Base-by-base conservation (phyloP, 2,329 filamentous ascomycete species). In the Stagonosporopsis chrysanthemi region DNA sequence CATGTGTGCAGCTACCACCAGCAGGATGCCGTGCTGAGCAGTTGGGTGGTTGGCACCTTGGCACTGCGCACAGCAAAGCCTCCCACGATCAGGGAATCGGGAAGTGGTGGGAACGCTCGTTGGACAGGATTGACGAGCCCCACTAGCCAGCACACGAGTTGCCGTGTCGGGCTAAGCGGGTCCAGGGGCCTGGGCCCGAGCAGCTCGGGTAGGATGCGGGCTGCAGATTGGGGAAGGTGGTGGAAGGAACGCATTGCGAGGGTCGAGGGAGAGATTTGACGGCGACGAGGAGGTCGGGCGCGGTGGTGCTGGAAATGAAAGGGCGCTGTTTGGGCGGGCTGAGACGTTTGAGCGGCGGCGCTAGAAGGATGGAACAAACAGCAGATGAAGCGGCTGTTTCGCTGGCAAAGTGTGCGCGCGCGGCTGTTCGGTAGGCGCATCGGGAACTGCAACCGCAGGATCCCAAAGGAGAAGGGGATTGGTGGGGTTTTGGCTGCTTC, bases 341-440 rank as follows among this genome's bases (percentile, higher is more conserved):
- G 29, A 22, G 47, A 38, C 39, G 54, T 48, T 33, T 44, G 54
- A 40, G 24, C 35, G 12, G 5, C 17, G 31, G 17, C 43, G 43
- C 54, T 52, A 57, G 29, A 39, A 33, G 48, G 17, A 15, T 33
- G 54, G 41, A 26, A 52, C 9, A 48, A 39, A 47, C 31, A 47
- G 36, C 47, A 38, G 48, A 52, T 40, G 23, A 14, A 48, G 11
- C 44, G 36, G 54, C 31, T 31, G 54, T 57, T 57, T 57, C 48
- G 48, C 31, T 24, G 43, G 12, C 28, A 38, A 14, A 29, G 38
- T 7, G 47, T 23, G 53, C 29, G 53, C 29, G 53, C 36, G 53
- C 46, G 41, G 46, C 53, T 51, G 53, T 51, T 41, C 41, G 53
- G 42, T 46, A 15, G 54, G 48, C 23, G 36, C 31, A 17, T 28